These are phyloP conservation scores for Fusarium neocosmosporiellum DNA, from an alignment of 2,329 filamentous ascomycete genomes.

Conservation along the genomic window DNA sequence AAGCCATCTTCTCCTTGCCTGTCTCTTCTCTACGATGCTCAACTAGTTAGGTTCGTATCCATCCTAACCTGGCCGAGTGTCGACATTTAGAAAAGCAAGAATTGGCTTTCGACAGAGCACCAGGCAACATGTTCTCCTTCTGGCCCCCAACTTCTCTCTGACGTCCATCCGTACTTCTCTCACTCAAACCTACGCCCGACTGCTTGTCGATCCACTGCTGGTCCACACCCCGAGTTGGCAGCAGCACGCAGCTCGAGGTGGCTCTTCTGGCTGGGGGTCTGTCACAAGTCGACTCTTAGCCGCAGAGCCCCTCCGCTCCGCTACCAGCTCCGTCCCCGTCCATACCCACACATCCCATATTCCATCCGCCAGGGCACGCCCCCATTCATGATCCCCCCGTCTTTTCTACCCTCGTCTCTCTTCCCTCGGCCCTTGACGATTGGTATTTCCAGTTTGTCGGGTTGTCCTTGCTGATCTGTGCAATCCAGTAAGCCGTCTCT, in stretches of 20 bases:
- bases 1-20: neutral
- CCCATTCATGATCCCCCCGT: constrained; percentile 26
- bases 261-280: constrained; percentile 18
- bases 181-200: constrained; percentile 19
- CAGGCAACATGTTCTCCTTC: neutral
- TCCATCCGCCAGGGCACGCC: constrained; percentile 23
- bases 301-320: constrained; percentile 35
- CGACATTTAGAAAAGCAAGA: neutral
- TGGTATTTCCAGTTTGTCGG: neutral
- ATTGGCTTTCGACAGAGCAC: neutral
- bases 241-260: constrained; percentile 11
- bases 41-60: neutral
- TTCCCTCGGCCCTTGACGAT: constrained; percentile 9
- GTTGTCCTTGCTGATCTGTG: neutral
- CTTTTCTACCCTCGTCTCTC: constrained; percentile 10
- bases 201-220: constrained; percentile 35
- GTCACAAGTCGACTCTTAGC: constrained; percentile 38
- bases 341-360: constrained; percentile 31
- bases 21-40: neutral
- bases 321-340: constrained; percentile 14
- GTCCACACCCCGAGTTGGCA: constrained; percentile 32
- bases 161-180: constrained; percentile 4
- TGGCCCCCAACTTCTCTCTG: constrained; percentile 26
- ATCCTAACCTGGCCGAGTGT: neutral
- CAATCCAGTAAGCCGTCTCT: neutral